Evolutionary conservation across 495 filamentous ascomycete species (phyloP), one percentile per base, ranked within the genome.

Genomic region (Penicillium lagena): DNA sequence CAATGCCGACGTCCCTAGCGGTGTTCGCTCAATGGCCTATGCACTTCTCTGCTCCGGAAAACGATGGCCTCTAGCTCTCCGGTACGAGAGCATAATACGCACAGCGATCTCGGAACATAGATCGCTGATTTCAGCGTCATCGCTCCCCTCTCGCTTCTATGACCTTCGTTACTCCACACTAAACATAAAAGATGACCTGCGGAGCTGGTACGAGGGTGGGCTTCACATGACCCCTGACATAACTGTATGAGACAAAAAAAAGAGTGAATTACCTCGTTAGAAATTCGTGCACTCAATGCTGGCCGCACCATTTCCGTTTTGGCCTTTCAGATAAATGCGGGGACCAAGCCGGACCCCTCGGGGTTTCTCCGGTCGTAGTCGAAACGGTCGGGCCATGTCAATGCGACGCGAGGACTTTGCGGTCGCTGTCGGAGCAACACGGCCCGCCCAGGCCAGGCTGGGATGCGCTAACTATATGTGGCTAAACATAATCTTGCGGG

Each of bases 121-220:
- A 12, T 29, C 29, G 12, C 32, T 40, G 11, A 46, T 39, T 17
- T 28, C 31, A 27, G 29, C 34, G 29, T 49, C 46, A 29, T 34
- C 46, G 3, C 34, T 49, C 1, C 40, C 46, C 9, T 29, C 40
- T 3, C 40, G 37, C 22, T 49, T 49, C 29, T 49, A 37, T 30
- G 46, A 49, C 34, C 33, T 49, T 10, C 46, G 42, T 15, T 49
- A 38, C 30, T 49, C 46, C 7, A 34, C 32, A 7, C 5, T 34
- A 12, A 34, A 34, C 32, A 10, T 34, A 4, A 34, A 34, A 6
- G 32, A 34, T 34, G 32, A 34, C 9, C n/a, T 34, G 32, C 32
- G 32, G n/a, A 7, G 2, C 9, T 34, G 32, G 32, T 34, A 12
- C n/a, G 32, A 34, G 7, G 32, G 7, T 11, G 32, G 32, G 10